Base-by-base conservation (phyloP, 345 rosid species). In the Dimocarpus longan region DNA sequence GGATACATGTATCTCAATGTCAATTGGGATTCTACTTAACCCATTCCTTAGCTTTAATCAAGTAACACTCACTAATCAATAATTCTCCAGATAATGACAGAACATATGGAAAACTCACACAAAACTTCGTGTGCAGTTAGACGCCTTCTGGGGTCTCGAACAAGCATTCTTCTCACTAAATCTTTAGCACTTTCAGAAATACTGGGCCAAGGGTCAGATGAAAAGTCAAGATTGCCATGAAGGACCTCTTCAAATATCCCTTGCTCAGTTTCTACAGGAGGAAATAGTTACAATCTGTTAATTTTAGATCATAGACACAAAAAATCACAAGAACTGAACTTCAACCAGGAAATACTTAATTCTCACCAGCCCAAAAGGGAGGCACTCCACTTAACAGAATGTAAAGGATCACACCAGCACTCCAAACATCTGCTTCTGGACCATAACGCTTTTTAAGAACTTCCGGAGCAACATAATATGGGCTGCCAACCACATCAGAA, bases 351-450 rank as follows among this genome's bases (percentile, higher is more conserved):
- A 73, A 42, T 66, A 40, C 15, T 72, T 15, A 52, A 74, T 13
- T 68, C 89, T 89, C 76, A 94, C 98, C 97, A 60, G 91, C 98
- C 98, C 97, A 94, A 69, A 94, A 94, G 22, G 98, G 98, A 80
- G 98, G 97, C 26, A 92, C 98, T 46, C 98, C 98, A 32, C 98
- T 94, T 86, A 94, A 84, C 57, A 94, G 82, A 72, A 94, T 94
- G 82, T 90, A 94, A 70, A 94, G 84, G 78, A 94, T 94, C 73
- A 94, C 98, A 76, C 98, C 98, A 66, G 97, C 98, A 84, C 98
- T 94, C 98, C 98, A 94, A 50, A 94, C 97, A 88, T 94, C 98
- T 81, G 93, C 87, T 85, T 94, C 95, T 70, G 91, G 95, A 80
- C 97, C 95, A 74, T 94, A 94, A 73, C 78, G 89, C 83, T 94